These are phyloP conservation scores for Septoria linicola DNA, from an alignment of 2,329 filamentous ascomycete species.

Conservation along the genomic window DNA sequence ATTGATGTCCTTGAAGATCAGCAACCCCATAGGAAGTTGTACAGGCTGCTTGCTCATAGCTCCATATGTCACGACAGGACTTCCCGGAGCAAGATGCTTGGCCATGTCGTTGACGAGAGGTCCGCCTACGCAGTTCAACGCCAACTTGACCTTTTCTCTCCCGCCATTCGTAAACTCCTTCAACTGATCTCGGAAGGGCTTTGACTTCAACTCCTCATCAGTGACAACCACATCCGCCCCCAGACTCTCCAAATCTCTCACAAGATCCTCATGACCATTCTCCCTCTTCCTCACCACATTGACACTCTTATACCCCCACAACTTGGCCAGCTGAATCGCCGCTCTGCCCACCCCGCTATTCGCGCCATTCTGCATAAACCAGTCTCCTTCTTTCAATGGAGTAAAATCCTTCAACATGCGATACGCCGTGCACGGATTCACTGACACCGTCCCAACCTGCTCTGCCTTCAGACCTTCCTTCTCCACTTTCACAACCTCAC, in stretches of 20 bases:
- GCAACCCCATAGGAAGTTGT: constrained; percentile 71
- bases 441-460: constrained; percentile 82
- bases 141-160: constrained; percentile 70
- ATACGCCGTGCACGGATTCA: constrained; percentile 94
- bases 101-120: constrained; percentile 77
- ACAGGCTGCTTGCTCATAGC: constrained; percentile 91
- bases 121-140: constrained; percentile 91
- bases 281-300: constrained; percentile 79
- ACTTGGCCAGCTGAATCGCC: constrained; percentile 79
- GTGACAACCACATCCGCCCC: constrained; percentile 65
- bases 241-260: constrained; percentile 58
- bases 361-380: constrained; percentile 96
- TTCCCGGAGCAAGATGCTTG: constrained; percentile 65
- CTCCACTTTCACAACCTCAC: constrained; percentile 66
- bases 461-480: constrained; percentile 67
- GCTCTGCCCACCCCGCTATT: constrained; percentile 91
- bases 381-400: constrained; percentile 68
- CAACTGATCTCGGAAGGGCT: constrained; percentile 62
- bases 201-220: constrained; percentile 59
- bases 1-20: constrained; percentile 90
- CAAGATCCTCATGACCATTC: constrained; percentile 64
- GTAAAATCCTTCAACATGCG: constrained; percentile 85
- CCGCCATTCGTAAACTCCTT: constrained; percentile 69
- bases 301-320: constrained; percentile 88
- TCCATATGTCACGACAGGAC: constrained; percentile 86